A percentile compares a stretch with the other conserved stretches of the same genome.
phyloP scores from a whole-genome alignment of 306 rosid species.

The Quercus variabilis region DNA sequence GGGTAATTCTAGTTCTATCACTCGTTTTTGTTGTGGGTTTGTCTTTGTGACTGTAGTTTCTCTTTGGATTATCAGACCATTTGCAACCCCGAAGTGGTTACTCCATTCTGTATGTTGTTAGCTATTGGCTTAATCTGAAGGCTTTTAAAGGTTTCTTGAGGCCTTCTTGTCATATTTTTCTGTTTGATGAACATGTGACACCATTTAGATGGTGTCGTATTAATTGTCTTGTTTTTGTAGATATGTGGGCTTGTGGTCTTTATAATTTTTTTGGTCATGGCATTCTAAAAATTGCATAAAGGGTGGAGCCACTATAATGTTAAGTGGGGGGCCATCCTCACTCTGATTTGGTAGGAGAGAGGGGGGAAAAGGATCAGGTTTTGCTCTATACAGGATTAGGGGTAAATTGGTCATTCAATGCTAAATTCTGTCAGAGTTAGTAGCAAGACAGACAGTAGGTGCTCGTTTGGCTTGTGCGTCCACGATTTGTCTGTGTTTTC shows the following conservation, averaged over 20 bases:
- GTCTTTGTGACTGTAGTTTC: conserved; percentile 12
- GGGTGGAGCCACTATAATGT: too few species aligned
- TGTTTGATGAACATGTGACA: conserved; percentile 15
- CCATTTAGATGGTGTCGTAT: conserved; percentile 20
- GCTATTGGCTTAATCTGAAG: not conserved
- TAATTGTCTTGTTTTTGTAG: not conserved
- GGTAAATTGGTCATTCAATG: too few species aligned
- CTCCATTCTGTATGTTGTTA: not conserved
- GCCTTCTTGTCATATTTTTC: conserved; percentile 10
- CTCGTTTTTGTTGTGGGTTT: conserved; percentile 5
- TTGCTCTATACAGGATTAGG: too few species aligned
- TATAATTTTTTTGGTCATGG: not conserved
- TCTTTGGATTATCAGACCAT: conserved; percentile 2
- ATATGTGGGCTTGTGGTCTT: not conserved
- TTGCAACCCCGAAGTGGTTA: not conserved
- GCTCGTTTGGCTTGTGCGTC: too few species aligned
- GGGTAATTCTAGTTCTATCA: conserved; percentile 22
- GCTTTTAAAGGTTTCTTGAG: conserved; percentile 10
- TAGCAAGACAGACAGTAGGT: too few species aligned
- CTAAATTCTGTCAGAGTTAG: too few species aligned
- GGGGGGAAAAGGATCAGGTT: too few species aligned
- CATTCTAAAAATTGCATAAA: not conserved
- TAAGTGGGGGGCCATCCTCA: too few species aligned
- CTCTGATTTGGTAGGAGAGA: too few species aligned
- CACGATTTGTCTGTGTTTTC: too few species aligned